phyloP scores from a whole-genome alignment of 2,329 filamentous ascomycete species.

The Colletotrichum magnum region DNA sequence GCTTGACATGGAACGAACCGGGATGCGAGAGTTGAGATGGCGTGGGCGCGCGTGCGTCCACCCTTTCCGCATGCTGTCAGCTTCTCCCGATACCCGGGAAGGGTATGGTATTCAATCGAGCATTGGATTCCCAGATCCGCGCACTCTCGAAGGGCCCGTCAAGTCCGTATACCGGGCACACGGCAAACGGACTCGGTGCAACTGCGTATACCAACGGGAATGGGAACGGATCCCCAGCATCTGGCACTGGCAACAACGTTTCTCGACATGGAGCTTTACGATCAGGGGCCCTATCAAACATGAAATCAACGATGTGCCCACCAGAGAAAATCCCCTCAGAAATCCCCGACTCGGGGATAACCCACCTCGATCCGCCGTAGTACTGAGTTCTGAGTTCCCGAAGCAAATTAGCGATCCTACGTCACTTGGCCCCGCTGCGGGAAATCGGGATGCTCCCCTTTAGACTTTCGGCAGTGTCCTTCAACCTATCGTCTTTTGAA shows the following conservation, averaged over 20 bases:
- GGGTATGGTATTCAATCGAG: too few species aligned
- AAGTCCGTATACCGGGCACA: not conserved
- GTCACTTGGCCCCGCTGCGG: not conserved
- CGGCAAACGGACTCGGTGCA: not conserved
- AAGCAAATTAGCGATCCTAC: not conserved
- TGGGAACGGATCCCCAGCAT: too few species aligned
- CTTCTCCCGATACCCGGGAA: too few species aligned
- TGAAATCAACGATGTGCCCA: too few species aligned
- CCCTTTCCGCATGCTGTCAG: too few species aligned
- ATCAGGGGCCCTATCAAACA: too few species aligned
- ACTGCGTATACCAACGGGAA: not conserved
- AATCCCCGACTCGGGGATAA: not conserved
- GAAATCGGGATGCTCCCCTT: not conserved
- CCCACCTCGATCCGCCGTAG: slow-evolving; percentile 2
- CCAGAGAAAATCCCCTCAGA: too few species aligned
- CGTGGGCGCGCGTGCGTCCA: too few species aligned
- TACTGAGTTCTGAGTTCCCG: not conserved
- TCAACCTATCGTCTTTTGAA: not conserved
- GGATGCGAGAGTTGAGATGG: too few species aligned
- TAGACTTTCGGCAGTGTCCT: not conserved
- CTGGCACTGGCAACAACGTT: too few species aligned
- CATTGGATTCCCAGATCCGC: not conserved
- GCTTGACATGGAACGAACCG: too few species aligned
- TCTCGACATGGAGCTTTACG: too few species aligned
- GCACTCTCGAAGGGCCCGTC: not conserved